Base-by-base conservation (phyloP, 2,329 filamentous ascomycete genomes). In the Xylariaceae sp. region DNA sequence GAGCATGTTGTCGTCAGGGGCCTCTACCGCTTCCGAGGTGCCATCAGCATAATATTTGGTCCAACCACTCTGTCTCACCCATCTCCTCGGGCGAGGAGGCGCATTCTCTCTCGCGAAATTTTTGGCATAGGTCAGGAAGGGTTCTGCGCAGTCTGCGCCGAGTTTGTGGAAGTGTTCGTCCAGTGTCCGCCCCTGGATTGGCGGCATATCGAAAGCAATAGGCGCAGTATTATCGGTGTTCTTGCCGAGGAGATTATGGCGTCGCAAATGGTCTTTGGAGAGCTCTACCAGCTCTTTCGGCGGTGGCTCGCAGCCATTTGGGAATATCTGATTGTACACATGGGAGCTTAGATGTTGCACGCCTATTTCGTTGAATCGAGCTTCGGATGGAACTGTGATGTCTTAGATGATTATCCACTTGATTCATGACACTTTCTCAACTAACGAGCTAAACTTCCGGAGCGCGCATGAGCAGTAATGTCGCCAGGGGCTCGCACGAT, bases 101-200 rank as follows among this genome's bases (percentile, higher is more conserved):
- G 88, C 71, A 74, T 83, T 71, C 68, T 80, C 79, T 58, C 75
- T 75, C 0, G 89, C 83, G 67, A 96, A 95, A 30, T 85, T 75
- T 67, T 90, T 94, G 1, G 93, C 89, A 58, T 85, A 75, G 5
- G 77, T 78, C 37, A 97, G 72, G 65, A 89, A 97, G 0, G 94
- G 93, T 63, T 97, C 91, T 4, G 92, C 90, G 36, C 88, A 86
- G 70, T 97, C 91, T 69, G 88, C 80, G 20, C 93, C 95, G 8
- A 99, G 81, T 68, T 85, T 92, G 74, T 91, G 80, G 67, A 99
- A 99, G 73, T 99, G 95, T 70, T 97, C 92, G 70, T 99, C 94
- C 9, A 99, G 78, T 0, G 88, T 91, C 24, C 81, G 70, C 11
- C 94, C 94, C 55, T 92, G 87, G 1, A 99, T 79, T 1, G 78